Conservation (phyloP, 805 yeast species). For the Cyberlindnera galapagoensis region DNA sequence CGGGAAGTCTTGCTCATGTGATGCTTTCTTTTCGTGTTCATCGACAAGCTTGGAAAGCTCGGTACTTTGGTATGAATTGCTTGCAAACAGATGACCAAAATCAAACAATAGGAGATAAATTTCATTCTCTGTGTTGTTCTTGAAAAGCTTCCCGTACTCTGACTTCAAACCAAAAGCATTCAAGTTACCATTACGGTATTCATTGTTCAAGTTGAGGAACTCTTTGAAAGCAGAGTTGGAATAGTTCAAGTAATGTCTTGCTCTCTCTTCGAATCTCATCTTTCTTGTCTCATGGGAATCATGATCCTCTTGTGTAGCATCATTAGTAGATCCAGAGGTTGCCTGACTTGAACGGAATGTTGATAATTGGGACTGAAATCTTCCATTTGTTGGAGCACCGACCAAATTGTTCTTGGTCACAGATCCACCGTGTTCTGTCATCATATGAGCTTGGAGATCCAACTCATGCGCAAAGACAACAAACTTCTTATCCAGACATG, state of each 20-base stretch:
- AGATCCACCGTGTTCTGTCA: conserved; percentile 68
- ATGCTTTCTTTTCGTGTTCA: conserved; percentile 21
- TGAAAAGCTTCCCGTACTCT: conserved; percentile 45
- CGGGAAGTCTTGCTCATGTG: conserved; percentile 41
- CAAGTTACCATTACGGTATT: conserved; percentile 39
- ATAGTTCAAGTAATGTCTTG: conserved; percentile 67
- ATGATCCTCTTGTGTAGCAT: conserved; percentile 21
- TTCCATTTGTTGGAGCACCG: conserved; percentile 11
- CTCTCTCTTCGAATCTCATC: conserved; percentile 74
- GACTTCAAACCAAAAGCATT: conserved; percentile 41
- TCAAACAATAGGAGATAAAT: conserved; percentile 53
- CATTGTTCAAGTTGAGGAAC: conserved; percentile 44
- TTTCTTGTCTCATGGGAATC: conserved; percentile 41
- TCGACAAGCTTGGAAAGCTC: conserved; percentile 28
- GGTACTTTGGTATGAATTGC: conserved; percentile 36
- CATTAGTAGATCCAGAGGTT: conserved; percentile 11
- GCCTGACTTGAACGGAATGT: conserved; percentile 36
- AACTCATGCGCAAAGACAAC: conserved; percentile 85
- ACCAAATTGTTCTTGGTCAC: conserved; percentile 35
- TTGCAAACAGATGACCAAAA: conserved; percentile 48
- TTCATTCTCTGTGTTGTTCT: conserved; percentile 36
- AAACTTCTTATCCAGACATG: conserved; percentile 83
- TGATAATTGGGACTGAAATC: conserved; percentile 53
- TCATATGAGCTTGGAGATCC: conserved; percentile 83
- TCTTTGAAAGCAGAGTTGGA: conserved; percentile 37